Evolutionary conservation across 2,329 filamentous ascomycete species (phyloP).

Genomic region (Colletotrichum melonis): DNA sequence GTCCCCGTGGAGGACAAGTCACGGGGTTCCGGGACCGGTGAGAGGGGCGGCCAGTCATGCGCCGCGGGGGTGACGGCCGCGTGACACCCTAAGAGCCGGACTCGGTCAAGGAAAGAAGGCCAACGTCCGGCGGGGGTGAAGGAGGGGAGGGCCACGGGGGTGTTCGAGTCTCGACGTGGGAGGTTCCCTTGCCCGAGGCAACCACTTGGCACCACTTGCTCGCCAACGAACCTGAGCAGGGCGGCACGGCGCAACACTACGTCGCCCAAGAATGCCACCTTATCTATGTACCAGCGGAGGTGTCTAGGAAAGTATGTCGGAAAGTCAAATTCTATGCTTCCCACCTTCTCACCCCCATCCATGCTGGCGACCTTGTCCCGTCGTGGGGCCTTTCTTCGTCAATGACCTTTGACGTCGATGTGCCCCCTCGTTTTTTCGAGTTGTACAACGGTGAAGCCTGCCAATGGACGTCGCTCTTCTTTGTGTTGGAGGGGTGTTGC

Average conservation of each 20-base stretch:
- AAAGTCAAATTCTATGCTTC: constrained; percentile 17
- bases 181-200: neutral
- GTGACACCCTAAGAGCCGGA: constrained; percentile 32
- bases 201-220: constrained; percentile 7
- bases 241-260: neutral
- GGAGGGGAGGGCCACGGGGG: neutral
- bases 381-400: neutral
- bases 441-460: neutral
- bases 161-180: neutral
- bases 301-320: constrained; percentile 15
- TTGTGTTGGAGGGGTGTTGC: constrained; percentile 1
- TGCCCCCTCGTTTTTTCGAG: neutral
- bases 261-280: neutral
- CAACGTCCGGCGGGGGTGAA: neutral
- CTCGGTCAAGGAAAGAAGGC: constrained; percentile 25
- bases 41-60: constrained; percentile 33
- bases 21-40: constrained; percentile 33
- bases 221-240: neutral
- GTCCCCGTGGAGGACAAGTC: constrained; percentile 12
- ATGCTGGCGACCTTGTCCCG: neutral
- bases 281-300: constrained; percentile 5
- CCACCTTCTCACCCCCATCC: neutral
- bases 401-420: constrained; percentile 4
- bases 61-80: constrained; percentile 26
- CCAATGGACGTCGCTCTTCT: constrained; percentile 10